Evolutionary conservation across 257 asterid species (phyloP), one percentile per base, ranked within the genome.

Genomic region (Gynochthodes officinalis): DNA sequence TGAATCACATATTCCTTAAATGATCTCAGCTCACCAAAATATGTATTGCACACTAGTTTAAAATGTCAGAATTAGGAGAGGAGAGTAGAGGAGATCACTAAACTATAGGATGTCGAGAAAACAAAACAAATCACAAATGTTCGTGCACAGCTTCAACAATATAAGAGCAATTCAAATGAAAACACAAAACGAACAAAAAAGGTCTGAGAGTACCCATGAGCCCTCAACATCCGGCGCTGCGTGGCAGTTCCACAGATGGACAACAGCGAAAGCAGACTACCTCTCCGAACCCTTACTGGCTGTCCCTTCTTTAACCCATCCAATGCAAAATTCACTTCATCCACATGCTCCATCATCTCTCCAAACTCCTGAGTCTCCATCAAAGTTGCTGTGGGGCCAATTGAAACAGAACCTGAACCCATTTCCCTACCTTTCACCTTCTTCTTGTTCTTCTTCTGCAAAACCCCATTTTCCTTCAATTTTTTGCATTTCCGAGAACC

Each of bases 341-440:
- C 98, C 80, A 84, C 70, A 52, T 86, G 94, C 87, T 92, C 98
- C 90, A 86, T 86, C 93, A 86, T 89, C 84, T 90, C 97, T 74
- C 97, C 96, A 71, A 70, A 86, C 81, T 90, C 98, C 77, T 89
- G 97, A 73, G 97, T 89, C 83, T 90, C 98, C 95, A 90, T 87
- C 82, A 93, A 75, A 15, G 97, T 89, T 70, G 89, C 81, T 23
- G 91, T 82, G 58, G 85, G 78, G n/a, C 77, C 80, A 58, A 72
- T 32, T 44, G 84, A 59, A 43, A 67, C 74, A 28, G 75, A 44
- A 57, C 46, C 64, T 13, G 68, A 54, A 57, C 37, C 94, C 60
- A 74, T 9, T 79, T 80, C 89, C 80, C 84, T 77, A 16, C 25
- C 15, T 76, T 84, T 73, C 73, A 75, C 76, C 66, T 91, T 87